These are phyloP conservation scores for Botrytis sinoallii DNA, from an alignment of 2,329 filamentous ascomycete species.

Conservation along the genomic window DNA sequence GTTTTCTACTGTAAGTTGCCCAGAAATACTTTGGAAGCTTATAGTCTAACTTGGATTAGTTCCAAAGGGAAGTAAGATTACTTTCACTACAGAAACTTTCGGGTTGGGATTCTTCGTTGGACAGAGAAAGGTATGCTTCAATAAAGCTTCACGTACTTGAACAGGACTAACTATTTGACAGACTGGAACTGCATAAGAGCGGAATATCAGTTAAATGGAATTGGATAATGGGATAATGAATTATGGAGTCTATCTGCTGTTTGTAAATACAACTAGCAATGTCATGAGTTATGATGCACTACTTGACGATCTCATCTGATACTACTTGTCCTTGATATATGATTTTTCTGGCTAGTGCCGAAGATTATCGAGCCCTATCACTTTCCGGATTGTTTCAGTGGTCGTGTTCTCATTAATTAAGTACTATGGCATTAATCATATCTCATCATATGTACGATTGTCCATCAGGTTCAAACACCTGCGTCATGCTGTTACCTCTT, in stretches of 20 bases:
- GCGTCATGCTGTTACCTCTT: not conserved
- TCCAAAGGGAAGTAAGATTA: slow-evolving; percentile 39
- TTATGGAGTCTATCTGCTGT: slow-evolving; percentile 2
- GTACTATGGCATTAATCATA: not conserved
- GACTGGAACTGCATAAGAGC: slow-evolving; percentile 15
- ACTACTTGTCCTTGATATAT: not conserved
- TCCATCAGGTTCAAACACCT: not conserved
- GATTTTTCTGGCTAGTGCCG: slow-evolving; percentile 4
- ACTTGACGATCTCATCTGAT: not conserved
- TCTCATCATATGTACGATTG: slow-evolving; percentile 5
- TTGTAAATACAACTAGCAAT: slow-evolving; percentile 4
- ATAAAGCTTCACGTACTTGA: not conserved
- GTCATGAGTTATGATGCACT: slow-evolving; percentile 3
- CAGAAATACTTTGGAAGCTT: not conserved
- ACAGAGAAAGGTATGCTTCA: slow-evolving; percentile 35
- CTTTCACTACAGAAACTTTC: slow-evolving; percentile 37
- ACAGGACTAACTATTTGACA: not conserved
- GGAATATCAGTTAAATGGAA: not conserved
- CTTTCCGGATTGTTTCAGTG: not conserved
- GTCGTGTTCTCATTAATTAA: not conserved
- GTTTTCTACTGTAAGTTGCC: slow-evolving; percentile 53
- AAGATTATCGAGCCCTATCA: not conserved
- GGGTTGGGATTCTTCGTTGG: slow-evolving; percentile 39
- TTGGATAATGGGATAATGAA: not conserved
- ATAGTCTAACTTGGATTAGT: slow-evolving; percentile 28